A percentile compares a stretch with the other conserved stretches of the same genome.
Conservation (phyloP, 2,329 filamentous ascomycete species). For the Phialophora verrucosa region DNA sequence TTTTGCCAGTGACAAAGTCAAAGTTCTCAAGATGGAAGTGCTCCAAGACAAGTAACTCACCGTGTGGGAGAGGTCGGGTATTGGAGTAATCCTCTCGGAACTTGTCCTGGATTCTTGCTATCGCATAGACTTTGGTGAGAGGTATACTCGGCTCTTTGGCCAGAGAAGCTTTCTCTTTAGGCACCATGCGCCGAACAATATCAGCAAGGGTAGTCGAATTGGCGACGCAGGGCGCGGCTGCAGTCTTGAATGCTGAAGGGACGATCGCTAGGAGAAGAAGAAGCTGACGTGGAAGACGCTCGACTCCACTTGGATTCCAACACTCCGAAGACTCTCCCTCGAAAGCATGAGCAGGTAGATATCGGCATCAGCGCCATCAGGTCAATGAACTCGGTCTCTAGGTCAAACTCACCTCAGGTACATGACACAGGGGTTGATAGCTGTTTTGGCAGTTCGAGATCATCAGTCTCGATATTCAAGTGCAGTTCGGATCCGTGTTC, state of each 20-base stretch:
- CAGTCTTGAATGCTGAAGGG: no score
- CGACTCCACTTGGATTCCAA: no score
- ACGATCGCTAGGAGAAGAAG: no score
- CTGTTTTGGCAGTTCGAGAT: no score
- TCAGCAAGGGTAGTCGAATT: conserved; percentile 5
- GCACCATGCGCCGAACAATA: conserved; percentile 17
- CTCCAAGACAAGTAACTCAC: conserved; percentile 57
- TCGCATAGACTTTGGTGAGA: conserved; percentile 9
- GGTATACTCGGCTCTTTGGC: conserved; percentile 14
- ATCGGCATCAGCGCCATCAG: no score
- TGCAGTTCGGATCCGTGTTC: not conserved
- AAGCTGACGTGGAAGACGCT: no score
- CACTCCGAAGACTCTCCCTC: no score
- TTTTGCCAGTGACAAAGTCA: conserved; percentile 49
- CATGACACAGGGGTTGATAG: no score
- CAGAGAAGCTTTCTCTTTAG: conserved; percentile 3
- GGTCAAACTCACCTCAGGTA: no score
- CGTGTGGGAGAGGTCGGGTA: conserved; percentile 48
- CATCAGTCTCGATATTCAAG: no score
- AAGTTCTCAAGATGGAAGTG: conserved; percentile 49
- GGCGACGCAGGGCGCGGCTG: not conserved
- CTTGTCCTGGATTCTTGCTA: conserved; percentile 2
- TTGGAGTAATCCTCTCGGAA: conserved; percentile 21
- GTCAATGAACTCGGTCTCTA: no score
- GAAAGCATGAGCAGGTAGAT: no score